These are phyloP conservation scores for Didymosphaeria variabile DNA, from an alignment of 2,329 filamentous ascomycete genomes.

Conservation along the genomic window DNA sequence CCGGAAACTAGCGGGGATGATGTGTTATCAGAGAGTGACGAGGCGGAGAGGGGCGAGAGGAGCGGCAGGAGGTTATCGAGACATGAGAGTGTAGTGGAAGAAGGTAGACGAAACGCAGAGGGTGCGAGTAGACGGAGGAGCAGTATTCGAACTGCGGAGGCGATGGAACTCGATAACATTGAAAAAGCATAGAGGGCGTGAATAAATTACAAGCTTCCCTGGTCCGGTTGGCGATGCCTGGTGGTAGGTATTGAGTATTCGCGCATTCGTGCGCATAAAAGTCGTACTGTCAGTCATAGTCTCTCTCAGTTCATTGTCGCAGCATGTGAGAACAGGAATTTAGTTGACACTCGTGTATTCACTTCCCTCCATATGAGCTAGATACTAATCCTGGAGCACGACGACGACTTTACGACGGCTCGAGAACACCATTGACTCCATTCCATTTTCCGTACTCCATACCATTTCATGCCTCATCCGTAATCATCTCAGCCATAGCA, in stretches of 20 bases:
- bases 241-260: no score
- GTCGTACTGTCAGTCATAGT: no score
- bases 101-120: slow-evolving; percentile 17
- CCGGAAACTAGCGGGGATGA: slow-evolving; percentile 9
- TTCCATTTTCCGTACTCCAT: background rate
- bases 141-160: slow-evolving; percentile 28
- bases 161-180: slow-evolving; percentile 31
- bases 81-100: slow-evolving; percentile 16
- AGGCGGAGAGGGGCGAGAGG: slow-evolving; percentile 41
- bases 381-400: background rate
- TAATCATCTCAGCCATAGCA: no score
- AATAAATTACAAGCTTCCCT: background rate
- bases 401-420: background rate
- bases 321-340: no score
- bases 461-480: background rate
- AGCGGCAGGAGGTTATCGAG: slow-evolving; percentile 30
- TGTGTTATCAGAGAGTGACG: slow-evolving; percentile 33
- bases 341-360: background rate
- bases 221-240: no score
- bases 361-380: background rate
- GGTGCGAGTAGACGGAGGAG: slow-evolving; percentile 26
- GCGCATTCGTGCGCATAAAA: no score
- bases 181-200: slow-evolving; percentile 12
- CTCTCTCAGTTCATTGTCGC: no score
- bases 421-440: background rate